Evolutionary conservation across 805 yeast species (phyloP), one percentile per base, ranked within the genome.

Genomic region (Candida taoyuanica): DNA sequence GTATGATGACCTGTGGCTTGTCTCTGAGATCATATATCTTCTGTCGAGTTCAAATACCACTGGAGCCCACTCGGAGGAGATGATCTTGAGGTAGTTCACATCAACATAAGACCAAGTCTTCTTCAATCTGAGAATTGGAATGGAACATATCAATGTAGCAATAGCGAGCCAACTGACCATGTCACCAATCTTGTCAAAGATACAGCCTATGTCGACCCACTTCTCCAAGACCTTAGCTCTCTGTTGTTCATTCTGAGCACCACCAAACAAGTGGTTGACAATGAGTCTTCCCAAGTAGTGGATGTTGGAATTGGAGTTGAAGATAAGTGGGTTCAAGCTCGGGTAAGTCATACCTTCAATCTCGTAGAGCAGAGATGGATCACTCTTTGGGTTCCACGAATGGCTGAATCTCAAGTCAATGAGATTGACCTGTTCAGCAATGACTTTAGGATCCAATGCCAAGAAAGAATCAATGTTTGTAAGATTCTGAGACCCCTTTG

Each of bases 151-250:
- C 2, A 83, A 71, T 0, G 93, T 79, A 1, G 96, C 86, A 48
- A 91, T 78, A 0, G 96, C 95, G 17, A 87, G 65, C 97, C 97
- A 91, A 21, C 93, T 81, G 0, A 88, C 89, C 89, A 87, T 86
- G 56, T 91, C 95, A 34, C 98, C 98, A 21, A 75, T 65, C 43
- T 74, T 75, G 52, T 86, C 93, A 44, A 91, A 74, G 19, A 68
- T 64, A 46, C 82, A 76, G 4, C 96, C 98, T 31, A 91, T 67
- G 43, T 78, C 78, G 30, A 89, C 83, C 98, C 98, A 91, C 55
- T 78, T 81, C 33, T 78, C 77, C 26, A 91, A 58, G 4, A 88
- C 53, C 29, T 73, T 62, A 1, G 94, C 94, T 42, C 93, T 71
- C 7, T 52, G 36, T 14, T 32, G 17, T 14, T 39, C 51, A 3